Conservation (phyloP, 495 filamentous ascomycete genomes). For the Staphylotrichum longicolle region DNA sequence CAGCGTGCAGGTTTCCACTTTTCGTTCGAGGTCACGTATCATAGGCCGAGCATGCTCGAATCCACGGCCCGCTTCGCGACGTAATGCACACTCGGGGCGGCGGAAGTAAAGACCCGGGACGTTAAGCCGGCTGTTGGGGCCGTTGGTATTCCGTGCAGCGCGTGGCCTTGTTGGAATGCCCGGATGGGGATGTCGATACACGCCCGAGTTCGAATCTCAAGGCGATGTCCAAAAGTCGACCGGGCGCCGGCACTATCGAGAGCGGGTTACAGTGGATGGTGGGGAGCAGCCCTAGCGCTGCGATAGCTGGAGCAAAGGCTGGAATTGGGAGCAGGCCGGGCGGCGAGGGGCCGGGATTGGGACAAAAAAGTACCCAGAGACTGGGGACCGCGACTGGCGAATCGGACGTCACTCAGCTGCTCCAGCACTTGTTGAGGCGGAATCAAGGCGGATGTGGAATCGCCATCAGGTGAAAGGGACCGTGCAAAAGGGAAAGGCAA, state of each 20-base stretch:
- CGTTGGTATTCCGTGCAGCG: no score
- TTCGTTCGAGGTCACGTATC: slow-evolving; percentile 19
- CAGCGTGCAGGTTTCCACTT: slow-evolving; percentile 23
- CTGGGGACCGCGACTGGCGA: no score
- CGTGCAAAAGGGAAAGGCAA: not conserved
- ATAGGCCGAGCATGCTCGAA: slow-evolving; percentile 16
- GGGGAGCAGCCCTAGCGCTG: slow-evolving; percentile 1
- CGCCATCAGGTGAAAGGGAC: not conserved
- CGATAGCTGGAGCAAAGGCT: slow-evolving; percentile 4
- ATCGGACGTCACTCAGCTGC: no score
- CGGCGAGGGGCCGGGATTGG: not conserved
- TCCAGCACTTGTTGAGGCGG: no score
- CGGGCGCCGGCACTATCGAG: not conserved
- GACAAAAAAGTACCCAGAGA: not conserved
- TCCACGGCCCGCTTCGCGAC: slow-evolving; percentile 19
- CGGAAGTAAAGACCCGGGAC: not conserved
- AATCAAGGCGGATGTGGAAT: no score
- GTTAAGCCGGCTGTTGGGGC: no score
- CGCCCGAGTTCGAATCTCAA: no score
- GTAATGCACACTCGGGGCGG: slow-evolving; percentile 12
- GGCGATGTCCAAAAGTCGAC: not conserved
- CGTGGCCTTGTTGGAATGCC: no score
- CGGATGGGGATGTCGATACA: no score
- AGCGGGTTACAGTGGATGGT: slow-evolving; percentile 2
- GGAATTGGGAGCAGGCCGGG: not conserved